Percentiles rank a stretch among this genome's conserved stretches.
phyloP scores from a whole-genome alignment of 2,329 filamentous ascomycete species.

The Zymoseptoria crescenta region DNA sequence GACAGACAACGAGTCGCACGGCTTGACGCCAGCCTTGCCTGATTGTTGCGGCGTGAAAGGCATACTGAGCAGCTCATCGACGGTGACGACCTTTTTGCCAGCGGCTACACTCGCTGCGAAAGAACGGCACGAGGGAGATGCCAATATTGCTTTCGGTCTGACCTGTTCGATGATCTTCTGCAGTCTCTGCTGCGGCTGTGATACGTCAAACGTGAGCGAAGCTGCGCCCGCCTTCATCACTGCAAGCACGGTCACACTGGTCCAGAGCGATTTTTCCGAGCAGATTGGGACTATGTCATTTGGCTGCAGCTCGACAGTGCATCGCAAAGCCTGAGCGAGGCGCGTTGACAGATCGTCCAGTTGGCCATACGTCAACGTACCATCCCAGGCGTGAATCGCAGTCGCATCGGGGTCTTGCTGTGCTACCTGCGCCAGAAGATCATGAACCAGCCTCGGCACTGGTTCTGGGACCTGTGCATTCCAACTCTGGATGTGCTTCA shows the following conservation, averaged over 20 bases:
- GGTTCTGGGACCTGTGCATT: conserved; percentile 2
- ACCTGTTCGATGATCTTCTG: conserved; percentile 23
- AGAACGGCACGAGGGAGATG: neutral
- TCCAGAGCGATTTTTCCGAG: conserved; percentile 26
- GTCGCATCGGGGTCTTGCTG: neutral
- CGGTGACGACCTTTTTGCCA: neutral
- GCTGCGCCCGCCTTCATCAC: conserved; percentile 26
- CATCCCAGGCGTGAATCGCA: conserved; percentile 24
- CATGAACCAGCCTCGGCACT: neutral
- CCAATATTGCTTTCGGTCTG: conserved; percentile 12
- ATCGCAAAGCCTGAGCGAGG: neutral
- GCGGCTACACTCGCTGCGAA: neutral
- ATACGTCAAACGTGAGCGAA: neutral
- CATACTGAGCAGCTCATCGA: neutral
- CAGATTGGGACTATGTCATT: conserved; percentile 18
- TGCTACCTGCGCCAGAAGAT: neutral
- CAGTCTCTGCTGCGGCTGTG: conserved; percentile 19
- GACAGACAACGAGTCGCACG: conserved; percentile 5
- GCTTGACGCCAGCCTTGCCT: neutral
- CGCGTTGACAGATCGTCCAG: neutral
- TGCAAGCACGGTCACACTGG: conserved; percentile 19
- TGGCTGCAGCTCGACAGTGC: neutral
- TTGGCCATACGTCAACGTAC: conserved; percentile 20
- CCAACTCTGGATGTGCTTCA: conserved; percentile 4
- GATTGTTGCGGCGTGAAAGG: neutral